Evolutionary conservation across 2,329 filamentous ascomycete species (phyloP), one percentile per base, ranked within the genome.

Genomic region (Xylariaceae sp.): DNA sequence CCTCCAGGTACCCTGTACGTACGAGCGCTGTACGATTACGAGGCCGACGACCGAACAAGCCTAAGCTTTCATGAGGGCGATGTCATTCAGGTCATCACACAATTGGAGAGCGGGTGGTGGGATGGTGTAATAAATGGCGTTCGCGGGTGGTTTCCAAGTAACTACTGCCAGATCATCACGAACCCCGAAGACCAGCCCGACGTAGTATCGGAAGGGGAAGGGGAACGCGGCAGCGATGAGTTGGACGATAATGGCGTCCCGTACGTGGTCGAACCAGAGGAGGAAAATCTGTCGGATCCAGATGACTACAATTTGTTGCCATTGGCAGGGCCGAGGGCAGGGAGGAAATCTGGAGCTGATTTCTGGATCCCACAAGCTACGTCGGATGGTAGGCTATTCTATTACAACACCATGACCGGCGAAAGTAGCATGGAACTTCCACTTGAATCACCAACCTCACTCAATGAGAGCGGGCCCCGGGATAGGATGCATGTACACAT

Each of bases 331-430:
- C 79, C 80, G 16, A 62, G 57, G 24, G 53, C 63, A n/a, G 44
- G 51, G 58, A 79, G 74, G 59, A 86, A 87, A 66, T 89, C 90
- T 67, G 92, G 94, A 64, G 92, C 93, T 39, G 93, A 95, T 61
- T 99, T 96, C 70, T 99, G 94, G 94, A 96, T 99, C 63, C 94
- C 94, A 15, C 94, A 99, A 76, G 94, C 92, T 11, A 99, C 94
- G 0, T 85, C 91, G 1, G 92, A 97, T 70, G 94, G 94, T 48
- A 84, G 92, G 51, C 75, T 99, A 20, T 99, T 95, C 74, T 99
- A 97, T 75, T 97, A 96, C 81, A 99, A 99, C 73, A 97, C 93
- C 58, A 86, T 97, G 76, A 99, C 94, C 0, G 92, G 93, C 50
- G 91, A 95, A 67, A 95, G 90, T 68, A 95, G 90, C 59, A 94